A percentile compares a stretch with the other conserved stretches of the same genome.
These are phyloP conservation scores for Termitomyces sp. DNA, from an alignment of 768 basidiomycete genomes.

Conservation along the genomic window DNA sequence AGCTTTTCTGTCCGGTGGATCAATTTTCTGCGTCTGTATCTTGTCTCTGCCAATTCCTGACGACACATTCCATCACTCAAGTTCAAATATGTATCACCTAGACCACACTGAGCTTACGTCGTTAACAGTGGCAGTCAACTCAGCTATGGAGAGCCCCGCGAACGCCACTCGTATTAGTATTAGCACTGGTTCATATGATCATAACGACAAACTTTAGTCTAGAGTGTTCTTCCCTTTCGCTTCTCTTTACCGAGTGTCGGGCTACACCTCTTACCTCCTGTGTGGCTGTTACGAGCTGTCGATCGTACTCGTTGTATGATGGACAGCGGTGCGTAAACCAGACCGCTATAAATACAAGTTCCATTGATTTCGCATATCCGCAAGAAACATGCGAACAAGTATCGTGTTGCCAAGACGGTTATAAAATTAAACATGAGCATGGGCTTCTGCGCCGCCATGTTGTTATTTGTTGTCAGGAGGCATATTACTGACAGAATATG, in stretches of 20 bases:
- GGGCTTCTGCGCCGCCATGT: constrained; percentile 7
- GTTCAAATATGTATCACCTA: not conserved
- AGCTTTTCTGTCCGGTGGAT: not conserved
- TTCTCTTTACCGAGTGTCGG: constrained; percentile 4
- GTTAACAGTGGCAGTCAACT: not conserved
- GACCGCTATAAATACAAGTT: not conserved
- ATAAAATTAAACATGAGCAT: not conserved
- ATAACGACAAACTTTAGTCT: constrained; percentile 3
- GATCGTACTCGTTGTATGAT: constrained; percentile 6
- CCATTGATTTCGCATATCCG: not conserved
- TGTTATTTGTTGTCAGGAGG: constrained; percentile 8
- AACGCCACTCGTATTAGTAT: constrained; percentile 3
- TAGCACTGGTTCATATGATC: constrained; percentile 4
- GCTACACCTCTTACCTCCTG: constrained; percentile 2
- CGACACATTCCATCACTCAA: not conserved
- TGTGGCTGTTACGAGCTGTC: constrained; percentile 10
- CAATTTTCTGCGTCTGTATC: not conserved
- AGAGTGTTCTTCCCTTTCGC: not conserved
- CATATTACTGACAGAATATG: constrained; percentile 10
- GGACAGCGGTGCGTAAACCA: not conserved
- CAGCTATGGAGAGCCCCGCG: not conserved
- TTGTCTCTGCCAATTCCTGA: not conserved
- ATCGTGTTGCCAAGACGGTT: not conserved
- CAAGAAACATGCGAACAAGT: not conserved
- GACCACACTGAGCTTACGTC: not conserved